These are phyloP conservation scores for Fusarium fujikuroi DNA, from an alignment of 2,329 filamentous ascomycete species.

Conservation along the genomic window DNA sequence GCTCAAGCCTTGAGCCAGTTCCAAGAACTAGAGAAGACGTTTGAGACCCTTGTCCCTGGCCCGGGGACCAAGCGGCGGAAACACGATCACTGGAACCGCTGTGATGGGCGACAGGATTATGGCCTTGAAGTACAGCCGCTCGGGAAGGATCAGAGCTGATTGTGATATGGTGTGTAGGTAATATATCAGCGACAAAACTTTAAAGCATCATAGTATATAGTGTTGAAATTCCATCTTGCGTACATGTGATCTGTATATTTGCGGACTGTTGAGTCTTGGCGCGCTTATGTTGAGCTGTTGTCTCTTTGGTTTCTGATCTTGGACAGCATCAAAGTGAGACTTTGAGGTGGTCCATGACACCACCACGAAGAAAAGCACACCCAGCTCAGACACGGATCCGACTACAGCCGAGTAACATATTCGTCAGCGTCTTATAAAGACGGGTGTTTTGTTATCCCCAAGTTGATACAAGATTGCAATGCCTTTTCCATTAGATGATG, in stretches of 20 bases:
- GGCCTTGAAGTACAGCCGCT: not conserved
- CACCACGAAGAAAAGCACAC: not conserved
- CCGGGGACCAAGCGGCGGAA: not conserved
- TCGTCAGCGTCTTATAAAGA: not conserved
- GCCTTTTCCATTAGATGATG: not conserved
- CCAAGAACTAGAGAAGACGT: not conserved
- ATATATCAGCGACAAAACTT: conserved; percentile 17
- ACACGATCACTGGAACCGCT: conserved; percentile 22
- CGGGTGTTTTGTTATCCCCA: not conserved
- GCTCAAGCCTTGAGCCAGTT: conserved; percentile 14
- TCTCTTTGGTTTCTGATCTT: not conserved
- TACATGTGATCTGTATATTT: not conserved
- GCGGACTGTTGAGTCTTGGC: not conserved
- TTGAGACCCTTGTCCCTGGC: conserved; percentile 19
- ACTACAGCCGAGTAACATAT: not conserved
- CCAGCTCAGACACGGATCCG: not conserved
- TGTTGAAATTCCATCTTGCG: not conserved
- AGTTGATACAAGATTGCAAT: not conserved
- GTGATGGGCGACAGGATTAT: conserved; percentile 18
- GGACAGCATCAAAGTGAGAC: not conserved
- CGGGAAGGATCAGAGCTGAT: conserved; percentile 21
- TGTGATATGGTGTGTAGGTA: not conserved
- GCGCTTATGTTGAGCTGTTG: not conserved
- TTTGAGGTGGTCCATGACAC: not conserved
- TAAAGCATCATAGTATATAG: not conserved